Evolutionary conservation across 148 eudicot species (phyloP), one percentile per base, ranked within the genome.

Genomic region (Rhododendron mucronatum): DNA sequence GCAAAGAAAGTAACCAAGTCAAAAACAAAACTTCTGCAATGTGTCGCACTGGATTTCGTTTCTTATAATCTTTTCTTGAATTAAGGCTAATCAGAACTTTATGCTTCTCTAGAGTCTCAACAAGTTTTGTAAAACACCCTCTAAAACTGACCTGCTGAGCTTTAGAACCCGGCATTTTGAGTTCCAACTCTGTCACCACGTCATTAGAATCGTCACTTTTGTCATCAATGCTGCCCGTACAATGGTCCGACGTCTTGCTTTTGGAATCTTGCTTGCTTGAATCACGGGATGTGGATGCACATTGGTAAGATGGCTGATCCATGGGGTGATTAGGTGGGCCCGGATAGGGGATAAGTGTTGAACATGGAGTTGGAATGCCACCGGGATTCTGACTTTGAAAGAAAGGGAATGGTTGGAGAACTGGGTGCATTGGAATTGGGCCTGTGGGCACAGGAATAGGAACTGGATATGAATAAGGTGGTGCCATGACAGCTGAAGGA

Each of bases 111-210:
- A 33, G 20, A 71, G 20, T 14, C 76, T 71, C 18, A 71, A 71
- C 18, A 71, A 71, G 76, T 71, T 71, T 9, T 71, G 76, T 71
- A 30, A 14, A 33, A 71, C 76, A 23, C 21, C 16, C 35, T 20
- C 50, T 28, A 63, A n/a, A 45, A 41, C 84, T 81, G 21, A 93
- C 95, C 94, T 92, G 90, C 71, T 86, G 90, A 69, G 83, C 86
- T 50, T 87, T 87, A n/a, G 93, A 92, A 45, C 95, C 95, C n/a
- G 95, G 94, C 53, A 87, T 92, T 90, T 93, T 93, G 82, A 93
- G 94, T 89, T 91, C 95, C 82, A 93, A 82, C 50, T 91, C 92
- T n/a, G 95, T 93, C 55, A 89, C 91, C 74, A 92, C 92, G 61
- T 92, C 94, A 84, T 80, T 86, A 48, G 92, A 89, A 82, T 86